Conservation (phyloP, 2,329 filamentous ascomycete species). For the Trichoderma semiorbis region DNA sequence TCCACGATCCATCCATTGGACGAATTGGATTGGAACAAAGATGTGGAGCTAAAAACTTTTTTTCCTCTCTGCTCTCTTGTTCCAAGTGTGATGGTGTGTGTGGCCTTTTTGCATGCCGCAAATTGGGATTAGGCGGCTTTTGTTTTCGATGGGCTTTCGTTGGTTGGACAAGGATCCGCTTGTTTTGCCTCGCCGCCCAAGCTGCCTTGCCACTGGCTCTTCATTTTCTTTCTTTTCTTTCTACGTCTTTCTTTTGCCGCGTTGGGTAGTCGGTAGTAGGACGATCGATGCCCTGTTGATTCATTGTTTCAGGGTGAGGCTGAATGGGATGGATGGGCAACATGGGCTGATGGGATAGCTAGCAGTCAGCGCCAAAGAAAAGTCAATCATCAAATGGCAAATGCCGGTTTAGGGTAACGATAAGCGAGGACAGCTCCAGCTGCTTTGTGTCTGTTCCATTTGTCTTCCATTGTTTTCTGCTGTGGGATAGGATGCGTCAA, state of each 20-base stretch:
- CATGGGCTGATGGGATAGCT: not conserved
- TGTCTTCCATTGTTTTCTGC: not conserved
- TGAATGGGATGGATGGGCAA: not conserved
- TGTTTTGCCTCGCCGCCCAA: constrained; percentile 11
- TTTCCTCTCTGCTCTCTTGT: not conserved
- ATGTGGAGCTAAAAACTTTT: constrained; percentile 8
- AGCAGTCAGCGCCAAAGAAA: not conserved
- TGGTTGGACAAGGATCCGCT: not conserved
- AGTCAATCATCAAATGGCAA: not conserved
- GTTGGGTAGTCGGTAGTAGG: not conserved
- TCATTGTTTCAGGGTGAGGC: not conserved
- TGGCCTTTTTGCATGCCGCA: not conserved
- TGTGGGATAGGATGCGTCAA: constrained; percentile 1
- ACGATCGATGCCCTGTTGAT: not conserved
- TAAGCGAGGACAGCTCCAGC: not conserved
- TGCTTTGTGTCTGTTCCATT: not conserved
- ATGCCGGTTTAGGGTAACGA: not conserved
- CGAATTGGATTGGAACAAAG: not conserved
- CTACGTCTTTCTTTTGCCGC: not conserved
- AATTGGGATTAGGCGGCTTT: not conserved
- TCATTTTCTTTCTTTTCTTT: not conserved
- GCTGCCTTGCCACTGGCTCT: not conserved
- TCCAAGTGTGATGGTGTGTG: not conserved
- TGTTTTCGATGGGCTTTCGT: not conserved
- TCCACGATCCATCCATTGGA: not conserved